Base-by-base conservation (phyloP, 2,329 filamentous ascomycete genomes). In the Stagonosporopsis rhizophila region DNA sequence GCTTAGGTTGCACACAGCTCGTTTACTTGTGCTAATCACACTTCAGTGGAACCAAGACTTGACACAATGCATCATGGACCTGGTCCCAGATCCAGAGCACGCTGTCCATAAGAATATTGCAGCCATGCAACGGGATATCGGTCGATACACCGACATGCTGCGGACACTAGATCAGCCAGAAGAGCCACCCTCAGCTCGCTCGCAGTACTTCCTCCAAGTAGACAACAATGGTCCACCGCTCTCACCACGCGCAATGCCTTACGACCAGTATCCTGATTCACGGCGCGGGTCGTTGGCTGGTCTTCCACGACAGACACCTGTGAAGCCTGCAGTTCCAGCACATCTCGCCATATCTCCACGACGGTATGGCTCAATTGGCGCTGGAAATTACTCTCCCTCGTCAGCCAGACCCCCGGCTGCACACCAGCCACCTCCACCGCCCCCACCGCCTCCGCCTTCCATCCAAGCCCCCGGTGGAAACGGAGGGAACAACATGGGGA, bases 351-450 rank as follows among this genome's bases (percentile, higher is more conserved):
- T 88, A 53, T 90, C 87, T 62, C 88, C 92, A 15, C 87, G 92
- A 58, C 88, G 91, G 28, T 96, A 93, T 76, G 93, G 93, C 45
- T 97, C 94, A 20, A 94, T 96, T 70, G 87, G 91, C 41, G 87
- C 87, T 65, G 84, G 83, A 28, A 84, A 84, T 55, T 81, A 84
- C 32, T 89, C 90, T 61, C 87, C 90, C 14, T 91, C 92, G 8
- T 87, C 89, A 48, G 87, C 86, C 61, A 92, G 92, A 52, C 82
- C 89, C 64, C 88, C 90, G 58, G 85, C 88, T 38, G 86, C 86
- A 64, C 84, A 87, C 76, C 73, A 76, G 65, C 81, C 69, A 75
- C 81, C 77, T 46, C 82, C 82, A 60, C 82, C 87, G 28, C 90
- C 91, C 70, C 84, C 88, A 23, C 83, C 88, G 19, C 82, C 81